Conservation (phyloP, 192 early-diverging fungal species). For the Gorgonomyces haynaldii region DNA sequence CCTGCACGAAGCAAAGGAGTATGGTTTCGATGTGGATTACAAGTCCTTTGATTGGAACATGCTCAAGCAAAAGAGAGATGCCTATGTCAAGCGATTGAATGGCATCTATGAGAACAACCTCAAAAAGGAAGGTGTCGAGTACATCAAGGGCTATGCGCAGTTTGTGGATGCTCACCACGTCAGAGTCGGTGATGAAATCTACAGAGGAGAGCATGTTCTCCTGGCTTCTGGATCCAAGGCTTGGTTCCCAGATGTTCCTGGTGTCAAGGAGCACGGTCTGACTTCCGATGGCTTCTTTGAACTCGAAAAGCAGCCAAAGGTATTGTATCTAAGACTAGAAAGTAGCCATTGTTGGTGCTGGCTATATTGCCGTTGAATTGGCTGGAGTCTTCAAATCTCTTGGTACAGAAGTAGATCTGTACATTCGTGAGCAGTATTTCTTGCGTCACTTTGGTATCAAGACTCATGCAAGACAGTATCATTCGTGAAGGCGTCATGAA, state of each 20-base stretch:
- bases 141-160: conserved; percentile 71
- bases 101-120: conserved; percentile 92
- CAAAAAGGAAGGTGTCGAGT: conserved; percentile 71
- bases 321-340: conserved; percentile 42
- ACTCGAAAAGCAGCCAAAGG: conserved; percentile 79
- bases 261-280: conserved; percentile 72
- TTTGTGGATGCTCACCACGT: conserved; percentile 67
- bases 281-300: conserved; percentile 94
- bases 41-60: conserved; percentile 61
- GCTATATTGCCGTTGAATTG: conserved; percentile 95
- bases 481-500: conserved; percentile 69
- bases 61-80: conserved; percentile 87
- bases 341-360: conserved; percentile 63
- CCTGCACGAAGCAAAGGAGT: conserved; percentile 77
- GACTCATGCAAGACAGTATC: too few species aligned
- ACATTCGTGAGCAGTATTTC: conserved; percentile 75
- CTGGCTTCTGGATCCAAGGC: conserved; percentile 67
- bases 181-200: conserved; percentile 37
- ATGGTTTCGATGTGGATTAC: conserved; percentile 80
- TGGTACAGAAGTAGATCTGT: conserved; percentile 71
- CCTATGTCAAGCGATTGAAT: conserved; percentile 92
- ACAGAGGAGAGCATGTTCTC: conserved; percentile 66
- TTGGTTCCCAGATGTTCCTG: conserved; percentile 66
- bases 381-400: conserved; percentile 79
- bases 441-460: conserved; percentile 84